These are phyloP conservation scores for Annulohypoxylon maeteangense DNA, from an alignment of 495 filamentous ascomycete species.

Conservation along the genomic window DNA sequence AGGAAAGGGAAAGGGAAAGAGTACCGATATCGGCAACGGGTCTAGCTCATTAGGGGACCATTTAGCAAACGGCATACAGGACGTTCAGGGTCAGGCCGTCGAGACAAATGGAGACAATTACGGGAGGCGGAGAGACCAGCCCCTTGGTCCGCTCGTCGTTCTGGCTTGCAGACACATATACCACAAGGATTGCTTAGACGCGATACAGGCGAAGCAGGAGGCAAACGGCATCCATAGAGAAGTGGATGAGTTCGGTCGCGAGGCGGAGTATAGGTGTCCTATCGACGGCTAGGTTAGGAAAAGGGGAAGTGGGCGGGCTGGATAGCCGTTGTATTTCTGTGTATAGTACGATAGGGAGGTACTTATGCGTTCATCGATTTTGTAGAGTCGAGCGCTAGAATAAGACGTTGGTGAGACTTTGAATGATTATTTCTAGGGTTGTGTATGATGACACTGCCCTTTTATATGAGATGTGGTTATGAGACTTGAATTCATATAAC, in stretches of 20 bases:
- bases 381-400: conserved; percentile 12
- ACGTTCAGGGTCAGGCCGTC: conserved; percentile 3
- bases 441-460: neutral
- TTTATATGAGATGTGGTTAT: neutral
- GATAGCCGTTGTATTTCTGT: conserved; percentile 34
- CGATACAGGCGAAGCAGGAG: conserved; percentile 55
- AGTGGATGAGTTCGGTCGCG: conserved; percentile 51
- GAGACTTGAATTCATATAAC: neutral
- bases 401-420: conserved; percentile 8
- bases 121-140: conserved; percentile 36
- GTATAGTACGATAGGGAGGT: conserved; percentile 34
- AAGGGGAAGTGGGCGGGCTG: neutral
- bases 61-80: conserved; percentile 12
- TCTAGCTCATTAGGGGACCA: conserved; percentile 9
- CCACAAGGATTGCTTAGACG: conserved; percentile 69
- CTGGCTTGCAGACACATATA: conserved; percentile 72
- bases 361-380: conserved; percentile 1
- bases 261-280: conserved; percentile 63
- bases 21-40: conserved; percentile 38
- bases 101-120: conserved; percentile 30
- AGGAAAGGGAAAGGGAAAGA: conserved; percentile 51
- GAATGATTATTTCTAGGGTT: neutral
- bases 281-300: conserved; percentile 60
- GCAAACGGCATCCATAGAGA: conserved; percentile 42
- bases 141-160: conserved; percentile 64